Evolutionary conservation across 768 basidiomycete genomes (phyloP).

Genomic region (Psilocybe cyanescens): DNA sequence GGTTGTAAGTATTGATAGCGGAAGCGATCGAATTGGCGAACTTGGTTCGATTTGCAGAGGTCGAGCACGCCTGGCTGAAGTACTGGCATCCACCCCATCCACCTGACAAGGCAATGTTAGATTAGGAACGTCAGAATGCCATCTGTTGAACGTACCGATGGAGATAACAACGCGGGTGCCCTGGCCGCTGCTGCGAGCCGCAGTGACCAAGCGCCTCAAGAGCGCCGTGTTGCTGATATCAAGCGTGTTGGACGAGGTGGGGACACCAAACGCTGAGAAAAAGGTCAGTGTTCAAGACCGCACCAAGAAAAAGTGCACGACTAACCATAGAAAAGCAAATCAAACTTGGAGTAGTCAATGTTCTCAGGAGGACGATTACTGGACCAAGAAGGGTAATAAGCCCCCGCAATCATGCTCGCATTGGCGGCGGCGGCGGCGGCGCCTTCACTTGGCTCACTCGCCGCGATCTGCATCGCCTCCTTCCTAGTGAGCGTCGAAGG

Average conservation of each 20-base stretch:
- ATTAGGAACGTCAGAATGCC: constrained; percentile 5
- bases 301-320: background rate
- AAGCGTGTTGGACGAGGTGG: constrained; percentile 58
- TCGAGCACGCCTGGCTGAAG: constrained; percentile 65
- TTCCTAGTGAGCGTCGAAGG: constrained; percentile 49
- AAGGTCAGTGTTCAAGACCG: constrained; percentile 1
- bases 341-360: constrained; percentile 67
- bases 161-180: constrained; percentile 71
- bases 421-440: constrained; percentile 13
- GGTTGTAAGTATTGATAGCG: constrained; percentile 58
- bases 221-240: constrained; percentile 48
- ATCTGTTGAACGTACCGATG: constrained; percentile 51
- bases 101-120: constrained; percentile 36
- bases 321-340: constrained; percentile 67
- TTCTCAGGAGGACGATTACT: constrained; percentile 54
- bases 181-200: constrained; percentile 56
- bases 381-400: constrained; percentile 59
- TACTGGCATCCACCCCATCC: constrained; percentile 76
- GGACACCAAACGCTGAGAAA: constrained; percentile 66
- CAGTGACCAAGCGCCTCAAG: constrained; percentile 58
- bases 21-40: constrained; percentile 60
- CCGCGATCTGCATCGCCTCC: constrained; percentile 29
- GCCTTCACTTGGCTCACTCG: constrained; percentile 22
- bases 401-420: constrained; percentile 41
- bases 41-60: constrained; percentile 49